Evolutionary conservation across 805 yeast species (phyloP).

Genomic region (Lipomyces oligophaga): DNA sequence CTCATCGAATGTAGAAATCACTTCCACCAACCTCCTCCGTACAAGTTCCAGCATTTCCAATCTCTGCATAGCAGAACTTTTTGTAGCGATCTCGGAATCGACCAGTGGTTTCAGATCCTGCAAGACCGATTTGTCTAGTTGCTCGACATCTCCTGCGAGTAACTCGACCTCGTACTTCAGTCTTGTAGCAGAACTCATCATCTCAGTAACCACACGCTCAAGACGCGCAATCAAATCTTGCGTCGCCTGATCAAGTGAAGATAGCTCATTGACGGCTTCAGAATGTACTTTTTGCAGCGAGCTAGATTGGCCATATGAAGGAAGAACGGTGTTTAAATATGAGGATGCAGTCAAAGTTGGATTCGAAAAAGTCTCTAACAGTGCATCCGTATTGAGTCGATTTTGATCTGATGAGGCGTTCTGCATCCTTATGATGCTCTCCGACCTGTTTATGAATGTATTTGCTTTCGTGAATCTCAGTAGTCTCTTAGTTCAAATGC

Average conservation of each 20-base stretch:
- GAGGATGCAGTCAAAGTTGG: conserved; percentile 21
- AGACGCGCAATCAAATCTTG: conserved; percentile 23
- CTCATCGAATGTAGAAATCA: conserved; percentile 15
- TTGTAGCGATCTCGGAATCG: conserved; percentile 13
- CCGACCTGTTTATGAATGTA: no score
- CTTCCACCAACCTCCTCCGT: conserved; percentile 22
- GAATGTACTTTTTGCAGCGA: conserved; percentile 22
- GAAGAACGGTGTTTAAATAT: conserved; percentile 23
- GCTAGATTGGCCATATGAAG: conserved; percentile 9
- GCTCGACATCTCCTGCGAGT: conserved; percentile 26
- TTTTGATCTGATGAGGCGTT: no score
- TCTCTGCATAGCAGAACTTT: conserved; percentile 24
- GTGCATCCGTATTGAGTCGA: conserved; percentile 6
- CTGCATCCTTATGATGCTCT: no score
- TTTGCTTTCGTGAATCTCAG: no score
- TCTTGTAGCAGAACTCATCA: conserved; percentile 22
- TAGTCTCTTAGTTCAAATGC: no score
- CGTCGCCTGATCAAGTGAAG: conserved; percentile 25
- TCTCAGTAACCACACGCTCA: conserved; percentile 23
- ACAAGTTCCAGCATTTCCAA: conserved; percentile 26
- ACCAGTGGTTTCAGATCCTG: conserved; percentile 17
- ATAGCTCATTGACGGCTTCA: conserved; percentile 18
- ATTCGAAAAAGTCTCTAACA: conserved; percentile 19
- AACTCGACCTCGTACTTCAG: conserved; percentile 27
- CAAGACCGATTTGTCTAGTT: conserved; percentile 8